Conservation (phyloP, 225 moss, liverwort and hornwort genomes). For the Sphagnum tenellum region DNA sequence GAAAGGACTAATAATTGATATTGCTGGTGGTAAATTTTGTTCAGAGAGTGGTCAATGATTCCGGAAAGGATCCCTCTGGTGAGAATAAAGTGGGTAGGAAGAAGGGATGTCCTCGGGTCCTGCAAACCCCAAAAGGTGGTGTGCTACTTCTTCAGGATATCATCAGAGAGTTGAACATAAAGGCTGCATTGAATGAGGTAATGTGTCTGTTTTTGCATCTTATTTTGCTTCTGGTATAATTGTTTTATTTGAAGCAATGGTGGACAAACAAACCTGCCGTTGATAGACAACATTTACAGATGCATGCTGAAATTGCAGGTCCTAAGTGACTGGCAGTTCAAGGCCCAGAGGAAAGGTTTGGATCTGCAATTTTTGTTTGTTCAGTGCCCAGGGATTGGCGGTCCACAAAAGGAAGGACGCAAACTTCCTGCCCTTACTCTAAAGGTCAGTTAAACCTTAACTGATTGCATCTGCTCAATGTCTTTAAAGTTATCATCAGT, state of each 20-base stretch:
- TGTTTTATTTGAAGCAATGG: too few species aligned
- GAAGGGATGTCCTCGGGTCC: slow-evolving; percentile 2
- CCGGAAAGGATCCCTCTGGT: not conserved
- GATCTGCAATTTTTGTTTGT: slow-evolving; percentile 6
- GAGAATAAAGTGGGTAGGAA: slow-evolving; percentile 2
- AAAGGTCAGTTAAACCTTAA: not conserved
- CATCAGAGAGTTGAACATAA: slow-evolving; percentile 8
- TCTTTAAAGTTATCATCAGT: too few species aligned
- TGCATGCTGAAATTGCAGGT: slow-evolving; percentile 3
- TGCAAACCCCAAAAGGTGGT: slow-evolving; percentile 5
- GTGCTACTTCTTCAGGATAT: slow-evolving; percentile 9
- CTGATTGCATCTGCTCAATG: not conserved
- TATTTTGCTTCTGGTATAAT: not conserved
- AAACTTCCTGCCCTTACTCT: slow-evolving; percentile 3
- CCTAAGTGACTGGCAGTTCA: slow-evolving; percentile 1
- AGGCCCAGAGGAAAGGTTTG: slow-evolving; percentile 1
- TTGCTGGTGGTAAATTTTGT: not conserved
- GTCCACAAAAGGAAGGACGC: slow-evolving; percentile 1
- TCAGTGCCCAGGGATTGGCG: not conserved
- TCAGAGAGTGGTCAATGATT: not conserved
- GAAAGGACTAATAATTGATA: too few species aligned
- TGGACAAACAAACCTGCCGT: too few species aligned
- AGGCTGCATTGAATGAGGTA: slow-evolving; percentile 8
- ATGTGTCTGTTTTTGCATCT: not conserved
- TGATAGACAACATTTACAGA: not conserved